Conservation (phyloP, 805 yeast species). For the Blastobotrys robertii region DNA sequence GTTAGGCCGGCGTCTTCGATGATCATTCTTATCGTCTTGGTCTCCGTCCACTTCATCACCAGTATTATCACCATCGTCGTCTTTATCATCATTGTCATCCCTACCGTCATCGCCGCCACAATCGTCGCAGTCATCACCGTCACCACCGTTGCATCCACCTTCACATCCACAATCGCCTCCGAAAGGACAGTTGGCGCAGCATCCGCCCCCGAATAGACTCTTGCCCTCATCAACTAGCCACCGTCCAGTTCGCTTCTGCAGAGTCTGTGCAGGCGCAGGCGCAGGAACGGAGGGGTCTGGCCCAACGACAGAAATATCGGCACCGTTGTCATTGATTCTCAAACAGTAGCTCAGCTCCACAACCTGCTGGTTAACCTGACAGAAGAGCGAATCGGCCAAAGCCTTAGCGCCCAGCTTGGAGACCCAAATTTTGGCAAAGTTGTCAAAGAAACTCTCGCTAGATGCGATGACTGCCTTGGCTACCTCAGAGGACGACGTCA, state of each 20-base stretch:
- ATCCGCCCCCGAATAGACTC: neutral
- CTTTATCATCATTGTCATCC: constrained; percentile 1
- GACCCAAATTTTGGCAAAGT: constrained; percentile 16
- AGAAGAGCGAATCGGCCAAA: constrained; percentile 13
- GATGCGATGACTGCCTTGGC: constrained; percentile 14
- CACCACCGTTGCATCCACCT: neutral
- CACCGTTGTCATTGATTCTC: constrained; percentile 6
- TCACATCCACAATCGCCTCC: neutral
- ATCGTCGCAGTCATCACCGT: constrained; percentile 3
- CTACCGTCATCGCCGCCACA: constrained; percentile 4
- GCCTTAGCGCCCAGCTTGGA: constrained; percentile 10
- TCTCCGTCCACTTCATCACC: neutral
- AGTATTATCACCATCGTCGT: constrained; percentile 1
- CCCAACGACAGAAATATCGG: constrained; percentile 6
- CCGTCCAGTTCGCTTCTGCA: too few species aligned
- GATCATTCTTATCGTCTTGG: neutral
- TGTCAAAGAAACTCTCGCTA: constrained; percentile 14
- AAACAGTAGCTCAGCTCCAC: constrained; percentile 14
- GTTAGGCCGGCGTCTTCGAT: neutral
- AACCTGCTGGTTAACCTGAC: constrained; percentile 12
- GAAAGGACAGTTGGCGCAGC: neutral
- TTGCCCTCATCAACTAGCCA: neutral
- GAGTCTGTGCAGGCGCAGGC: too few species aligned
- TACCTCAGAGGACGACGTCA: constrained; percentile 10
- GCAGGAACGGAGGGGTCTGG: neutral